Conservation (phyloP, 345 rosid genomes). For the Brassica napus region DNA sequence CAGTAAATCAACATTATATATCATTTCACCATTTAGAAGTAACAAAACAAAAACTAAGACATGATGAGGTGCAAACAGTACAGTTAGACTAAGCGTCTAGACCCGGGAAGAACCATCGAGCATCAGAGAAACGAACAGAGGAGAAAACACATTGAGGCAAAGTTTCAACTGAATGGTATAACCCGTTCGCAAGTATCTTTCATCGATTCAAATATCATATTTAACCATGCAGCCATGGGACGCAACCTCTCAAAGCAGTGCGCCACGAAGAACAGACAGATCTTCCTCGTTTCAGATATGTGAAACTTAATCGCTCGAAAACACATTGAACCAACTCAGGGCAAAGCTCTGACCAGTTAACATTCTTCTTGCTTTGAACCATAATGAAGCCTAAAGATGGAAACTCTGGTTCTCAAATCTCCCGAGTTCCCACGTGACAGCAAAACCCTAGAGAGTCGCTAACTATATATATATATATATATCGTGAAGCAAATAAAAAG, state of each 20-base stretch:
- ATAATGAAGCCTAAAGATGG: not conserved
- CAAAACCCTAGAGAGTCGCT: not conserved
- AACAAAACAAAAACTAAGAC: not conserved
- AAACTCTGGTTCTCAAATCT: not conserved
- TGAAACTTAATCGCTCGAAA: not conserved
- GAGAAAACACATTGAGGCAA: constrained; percentile 16
- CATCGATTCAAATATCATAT: too few species aligned
- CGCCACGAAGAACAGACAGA: constrained; percentile 22
- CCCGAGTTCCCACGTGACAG: not conserved
- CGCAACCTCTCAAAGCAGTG: constrained; percentile 4
- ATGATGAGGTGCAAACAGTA: not conserved
- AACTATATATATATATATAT: not conserved
- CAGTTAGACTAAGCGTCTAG: not conserved
- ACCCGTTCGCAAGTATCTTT: too few species aligned
- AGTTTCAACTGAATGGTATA: too few species aligned
- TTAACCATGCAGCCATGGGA: too few species aligned
- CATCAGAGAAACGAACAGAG: not conserved
- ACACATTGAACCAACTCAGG: constrained; percentile 7
- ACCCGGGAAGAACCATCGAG: constrained; percentile 31
- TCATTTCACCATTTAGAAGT: not conserved
- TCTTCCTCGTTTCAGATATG: constrained; percentile 15
- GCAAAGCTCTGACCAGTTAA: constrained; percentile 11
- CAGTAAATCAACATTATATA: not conserved
- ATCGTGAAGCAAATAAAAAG: not conserved
- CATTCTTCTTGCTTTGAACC: not conserved